Base-by-base conservation (phyloP, 345 rosid genomes). In the Eucalyptus tenuipes region DNA sequence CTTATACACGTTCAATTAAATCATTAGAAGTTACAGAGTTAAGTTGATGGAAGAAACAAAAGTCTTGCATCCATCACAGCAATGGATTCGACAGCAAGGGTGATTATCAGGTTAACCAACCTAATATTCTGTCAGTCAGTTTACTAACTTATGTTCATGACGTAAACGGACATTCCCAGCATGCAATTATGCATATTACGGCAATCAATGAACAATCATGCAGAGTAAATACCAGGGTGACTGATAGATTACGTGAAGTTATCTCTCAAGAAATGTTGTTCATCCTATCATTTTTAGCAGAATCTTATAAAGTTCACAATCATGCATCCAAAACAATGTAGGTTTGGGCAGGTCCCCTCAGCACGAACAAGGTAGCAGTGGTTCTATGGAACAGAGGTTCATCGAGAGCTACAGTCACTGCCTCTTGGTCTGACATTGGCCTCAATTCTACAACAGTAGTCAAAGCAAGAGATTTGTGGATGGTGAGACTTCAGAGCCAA, bases 381-480 rank as follows among this genome's bases (percentile, higher is more conserved):
- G 93, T 96, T 33, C 86, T 96, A 49, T 97, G 98, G 99, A 96
- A 97, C 66, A 92, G 95, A 92, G 91, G 99, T 57, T 87, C 94
- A 29, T 90, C 92, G 8, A 61, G 44, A 29, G 96, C 94, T 15
- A 95, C 88, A 50, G 89, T 96, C 16, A 94, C 94, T 42, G 97
- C 99, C 59, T 22, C 86, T 44, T 96, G 98, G 97, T 86, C 90
- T 1, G 99, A 96, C 33, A 89, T 96, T 45, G 97, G 96, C 22
- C 94, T 97, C 27, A 79, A 87, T 2, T 86, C 97, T 14, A 90
- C 90, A 40, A 91, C 93, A 29, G 42, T 89, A 42, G 95, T 92
- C 25, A 45, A 88, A n/a, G 95, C 94, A 88, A 90, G 95, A 89
- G 99, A 97, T 71, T 91, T 97, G 40, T 97, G 98, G 99, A 92